These are phyloP conservation scores for Wickerhamomyces sp. DNA, from an alignment of 1,139 yeast genomes.

Conservation along the genomic window DNA sequence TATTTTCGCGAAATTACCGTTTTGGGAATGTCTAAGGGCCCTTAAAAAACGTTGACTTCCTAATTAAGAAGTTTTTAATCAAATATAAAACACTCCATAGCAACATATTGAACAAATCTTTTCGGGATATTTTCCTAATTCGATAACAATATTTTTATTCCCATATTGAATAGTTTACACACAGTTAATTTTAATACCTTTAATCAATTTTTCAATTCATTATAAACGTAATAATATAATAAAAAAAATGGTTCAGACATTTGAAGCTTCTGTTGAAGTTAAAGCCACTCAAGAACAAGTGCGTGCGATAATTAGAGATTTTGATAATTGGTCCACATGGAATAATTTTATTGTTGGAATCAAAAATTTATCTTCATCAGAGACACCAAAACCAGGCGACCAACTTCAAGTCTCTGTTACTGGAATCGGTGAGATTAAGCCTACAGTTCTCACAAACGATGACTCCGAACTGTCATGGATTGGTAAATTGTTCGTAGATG, in stretches of 20 bases:
- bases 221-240: too few relatives aligned
- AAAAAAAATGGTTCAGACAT: not conserved
- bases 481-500: not conserved
- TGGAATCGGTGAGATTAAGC: not conserved
- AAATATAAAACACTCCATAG: too few relatives aligned
- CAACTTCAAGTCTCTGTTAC: not conserved
- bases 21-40: too few relatives aligned
- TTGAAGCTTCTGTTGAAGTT: conserved; percentile 1
- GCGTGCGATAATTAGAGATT: conserved; percentile 4
- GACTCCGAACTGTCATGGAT: conserved; percentile 5
- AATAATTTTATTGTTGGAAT: not conserved
- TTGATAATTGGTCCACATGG: conserved; percentile 1
- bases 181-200: too few relatives aligned
- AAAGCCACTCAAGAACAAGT: conserved; percentile 5
- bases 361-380: not conserved
- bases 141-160: too few relatives aligned
- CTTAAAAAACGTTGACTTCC: too few relatives aligned
- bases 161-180: too few relatives aligned
- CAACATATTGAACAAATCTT: too few relatives aligned
- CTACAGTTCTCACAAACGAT: conserved; percentile 1
- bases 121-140: too few relatives aligned
- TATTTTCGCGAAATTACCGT: too few relatives aligned
- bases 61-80: too few relatives aligned
- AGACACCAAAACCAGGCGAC: not conserved
- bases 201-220: too few relatives aligned